Evolutionary conservation across 495 filamentous ascomycete genomes (phyloP).

Genomic region (Saxispiralis lemnorum): DNA sequence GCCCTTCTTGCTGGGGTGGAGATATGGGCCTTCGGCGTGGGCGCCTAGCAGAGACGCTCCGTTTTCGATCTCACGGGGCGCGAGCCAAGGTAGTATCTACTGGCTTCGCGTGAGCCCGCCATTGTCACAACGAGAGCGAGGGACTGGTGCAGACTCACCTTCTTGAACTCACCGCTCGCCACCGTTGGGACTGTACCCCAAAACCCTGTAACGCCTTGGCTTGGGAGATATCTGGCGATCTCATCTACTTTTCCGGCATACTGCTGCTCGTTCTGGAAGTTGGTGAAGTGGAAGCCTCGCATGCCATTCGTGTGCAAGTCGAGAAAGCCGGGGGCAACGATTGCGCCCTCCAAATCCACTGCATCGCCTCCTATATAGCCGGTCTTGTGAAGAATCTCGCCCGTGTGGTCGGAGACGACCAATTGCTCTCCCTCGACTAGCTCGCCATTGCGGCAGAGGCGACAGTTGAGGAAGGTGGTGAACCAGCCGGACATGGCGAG

Average conservation of each 20-base stretch:
- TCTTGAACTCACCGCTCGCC: slow-evolving; percentile 21
- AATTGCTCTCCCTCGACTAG: slow-evolving; percentile 22
- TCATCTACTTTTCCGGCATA: slow-evolving; percentile 21
- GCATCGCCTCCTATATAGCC: slow-evolving; percentile 25
- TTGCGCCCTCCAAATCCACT: slow-evolving; percentile 26
- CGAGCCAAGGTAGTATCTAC: slow-evolving; percentile 25
- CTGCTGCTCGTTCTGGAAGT: slow-evolving; percentile 20
- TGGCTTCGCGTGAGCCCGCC: slow-evolving; percentile 1
- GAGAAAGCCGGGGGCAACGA: slow-evolving; percentile 26
- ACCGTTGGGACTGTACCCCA: slow-evolving; percentile 28
- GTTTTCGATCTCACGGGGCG: slow-evolving; percentile 16
- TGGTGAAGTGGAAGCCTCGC: slow-evolving; percentile 27
- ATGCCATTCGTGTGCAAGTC: slow-evolving; percentile 27
- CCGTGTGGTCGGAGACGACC: slow-evolving; percentile 22
- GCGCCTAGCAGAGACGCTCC: slow-evolving; percentile 25
- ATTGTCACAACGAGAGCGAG: neutral
- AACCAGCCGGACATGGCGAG: slow-evolving; percentile 1
- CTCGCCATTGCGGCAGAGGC: slow-evolving; percentile 26
- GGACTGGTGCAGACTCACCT: slow-evolving; percentile 15
- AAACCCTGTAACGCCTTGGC: slow-evolving; percentile 27
- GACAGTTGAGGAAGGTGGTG: slow-evolving; percentile 27
- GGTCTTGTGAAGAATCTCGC: slow-evolving; percentile 24
- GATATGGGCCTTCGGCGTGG: slow-evolving; percentile 27
- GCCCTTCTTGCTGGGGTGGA: slow-evolving; percentile 24
- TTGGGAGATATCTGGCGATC: slow-evolving; percentile 20